These are phyloP conservation scores for Hypericum androsaemum DNA, from an alignment of 345 rosid genomes.

Conservation along the genomic window DNA sequence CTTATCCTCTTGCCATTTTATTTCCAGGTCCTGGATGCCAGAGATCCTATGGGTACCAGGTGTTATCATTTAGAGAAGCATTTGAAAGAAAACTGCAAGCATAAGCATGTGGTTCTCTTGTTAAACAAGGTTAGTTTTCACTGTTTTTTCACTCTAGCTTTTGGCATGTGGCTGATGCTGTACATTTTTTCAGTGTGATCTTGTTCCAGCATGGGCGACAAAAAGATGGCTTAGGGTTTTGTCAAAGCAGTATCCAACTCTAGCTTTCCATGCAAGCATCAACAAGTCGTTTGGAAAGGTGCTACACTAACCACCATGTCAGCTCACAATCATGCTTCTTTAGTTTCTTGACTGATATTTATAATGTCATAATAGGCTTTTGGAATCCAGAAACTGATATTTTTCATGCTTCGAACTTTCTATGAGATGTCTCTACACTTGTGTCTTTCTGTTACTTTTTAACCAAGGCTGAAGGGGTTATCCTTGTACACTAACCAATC, in stretches of 20 bases:
- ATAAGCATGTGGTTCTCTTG: conserved; percentile 81
- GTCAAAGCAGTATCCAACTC: conserved; percentile 86
- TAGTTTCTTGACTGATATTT: not conserved
- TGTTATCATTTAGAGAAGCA: conserved; percentile 81
- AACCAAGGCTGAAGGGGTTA: too few species aligned
- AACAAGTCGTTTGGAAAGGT: conserved; percentile 96
- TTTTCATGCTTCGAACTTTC: too few species aligned
- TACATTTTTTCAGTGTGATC: conserved; percentile 62
- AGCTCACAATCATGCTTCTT: not conserved
- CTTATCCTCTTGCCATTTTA: not conserved
- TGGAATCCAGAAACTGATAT: too few species aligned
- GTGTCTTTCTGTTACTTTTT: too few species aligned
- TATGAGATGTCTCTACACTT: too few species aligned
- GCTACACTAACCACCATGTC: conserved; percentile 1
- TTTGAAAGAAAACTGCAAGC: conserved; percentile 84
- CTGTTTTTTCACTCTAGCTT: not conserved
- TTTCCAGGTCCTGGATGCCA: conserved; percentile 88
- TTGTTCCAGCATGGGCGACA: conserved; percentile 93
- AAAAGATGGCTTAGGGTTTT: conserved; percentile 82
- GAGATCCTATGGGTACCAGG: conserved; percentile 92
- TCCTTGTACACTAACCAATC: too few species aligned
- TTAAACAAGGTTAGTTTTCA: conserved; percentile 61
- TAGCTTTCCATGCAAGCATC: conserved; percentile 94
- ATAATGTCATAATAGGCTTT: too few species aligned
- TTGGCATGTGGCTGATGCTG: not conserved